phyloP scores from a whole-genome alignment of 208 protist genomes.

The Wallacemonas collosoma region DNA sequence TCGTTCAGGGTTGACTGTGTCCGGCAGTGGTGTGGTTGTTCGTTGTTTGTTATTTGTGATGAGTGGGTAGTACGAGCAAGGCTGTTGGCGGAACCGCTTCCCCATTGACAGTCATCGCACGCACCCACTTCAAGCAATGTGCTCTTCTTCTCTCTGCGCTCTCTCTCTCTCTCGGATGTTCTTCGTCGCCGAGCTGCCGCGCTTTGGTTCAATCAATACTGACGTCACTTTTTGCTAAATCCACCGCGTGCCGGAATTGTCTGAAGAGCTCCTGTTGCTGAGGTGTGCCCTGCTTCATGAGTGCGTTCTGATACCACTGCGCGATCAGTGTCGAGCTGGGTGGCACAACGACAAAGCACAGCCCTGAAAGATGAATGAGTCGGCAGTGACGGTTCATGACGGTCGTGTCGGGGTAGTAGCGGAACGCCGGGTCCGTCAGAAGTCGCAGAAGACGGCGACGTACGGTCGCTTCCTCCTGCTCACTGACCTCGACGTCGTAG shows the following conservation, averaged over 20 bases:
- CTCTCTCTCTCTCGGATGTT: background rate
- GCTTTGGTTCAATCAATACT: background rate
- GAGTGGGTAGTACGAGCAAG: no score
- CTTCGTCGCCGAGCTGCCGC: background rate
- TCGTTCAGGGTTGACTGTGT: no score
- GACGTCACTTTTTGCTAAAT: conserved; percentile 21
- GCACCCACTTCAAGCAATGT: background rate
- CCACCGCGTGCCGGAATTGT: conserved; percentile 43
- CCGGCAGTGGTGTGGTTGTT: no score
- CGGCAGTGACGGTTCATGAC: conserved; percentile 69
- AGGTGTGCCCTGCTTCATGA: conserved; percentile 47
- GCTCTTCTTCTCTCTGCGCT: background rate
- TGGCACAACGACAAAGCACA: conserved; percentile 67
- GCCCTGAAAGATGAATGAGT: conserved; percentile 62
- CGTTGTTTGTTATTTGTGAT: no score
- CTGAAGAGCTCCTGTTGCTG: conserved; percentile 55
- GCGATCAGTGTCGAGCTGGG: conserved; percentile 42
- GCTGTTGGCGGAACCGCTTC: no score
- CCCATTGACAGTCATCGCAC: background rate
- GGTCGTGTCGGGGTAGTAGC: conserved; percentile 66
- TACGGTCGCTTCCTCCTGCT: conserved; percentile 43
- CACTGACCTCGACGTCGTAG: conserved; percentile 46
- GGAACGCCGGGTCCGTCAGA: conserved; percentile 39
- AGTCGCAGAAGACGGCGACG: conserved; percentile 48
- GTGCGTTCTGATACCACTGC: conserved; percentile 80